Evolutionary conservation across 371 early-diverging fungal genomes (phyloP).

Genomic region (Thermomucor indicae-seudaticae): DNA sequence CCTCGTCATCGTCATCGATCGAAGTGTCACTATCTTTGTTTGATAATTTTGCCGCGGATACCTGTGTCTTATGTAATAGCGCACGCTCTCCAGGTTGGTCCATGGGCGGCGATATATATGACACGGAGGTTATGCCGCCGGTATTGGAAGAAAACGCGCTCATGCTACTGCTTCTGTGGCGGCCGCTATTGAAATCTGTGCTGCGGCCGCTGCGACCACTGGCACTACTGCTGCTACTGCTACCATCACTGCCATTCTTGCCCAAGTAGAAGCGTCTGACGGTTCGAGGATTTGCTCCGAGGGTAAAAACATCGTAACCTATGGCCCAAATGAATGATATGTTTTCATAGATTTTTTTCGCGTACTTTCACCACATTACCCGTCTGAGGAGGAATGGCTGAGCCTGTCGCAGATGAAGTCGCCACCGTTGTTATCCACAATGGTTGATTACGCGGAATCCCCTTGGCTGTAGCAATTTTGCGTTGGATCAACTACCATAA

Average conservation of each 20-base stretch:
- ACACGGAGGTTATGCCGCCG: too few species aligned
- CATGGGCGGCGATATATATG: too few species aligned
- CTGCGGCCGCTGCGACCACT: background rate
- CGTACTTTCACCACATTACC: too few species aligned
- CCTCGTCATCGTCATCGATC: slow-evolving; percentile 3
- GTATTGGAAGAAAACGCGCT: too few species aligned
- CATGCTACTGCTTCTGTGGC: background rate
- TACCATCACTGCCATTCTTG: slow-evolving; percentile 1
- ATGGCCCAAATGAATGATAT: too few species aligned
- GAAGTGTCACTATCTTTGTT: background rate
- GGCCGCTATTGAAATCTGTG: background rate
- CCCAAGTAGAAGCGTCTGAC: too few species aligned
- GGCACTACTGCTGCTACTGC: slow-evolving; percentile 1
- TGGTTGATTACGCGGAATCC: slow-evolving; percentile 11
- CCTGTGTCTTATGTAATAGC: too few species aligned
- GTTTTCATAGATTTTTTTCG: too few species aligned
- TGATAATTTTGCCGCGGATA: too few species aligned
- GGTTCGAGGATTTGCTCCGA: background rate
- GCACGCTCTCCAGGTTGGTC: too few species aligned
- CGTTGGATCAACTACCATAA: slow-evolving; percentile 15
- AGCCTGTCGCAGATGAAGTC: background rate
- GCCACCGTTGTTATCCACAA: slow-evolving; percentile 1
- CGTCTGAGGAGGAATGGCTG: too few species aligned
- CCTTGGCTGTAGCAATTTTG: slow-evolving; percentile 22
- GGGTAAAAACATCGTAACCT: too few species aligned